Percentiles rank a stretch among this genome's conserved stretches.
Conservation (phyloP, 805 yeast genomes). For the Hanseniaspora hatyaiensis region DNA sequence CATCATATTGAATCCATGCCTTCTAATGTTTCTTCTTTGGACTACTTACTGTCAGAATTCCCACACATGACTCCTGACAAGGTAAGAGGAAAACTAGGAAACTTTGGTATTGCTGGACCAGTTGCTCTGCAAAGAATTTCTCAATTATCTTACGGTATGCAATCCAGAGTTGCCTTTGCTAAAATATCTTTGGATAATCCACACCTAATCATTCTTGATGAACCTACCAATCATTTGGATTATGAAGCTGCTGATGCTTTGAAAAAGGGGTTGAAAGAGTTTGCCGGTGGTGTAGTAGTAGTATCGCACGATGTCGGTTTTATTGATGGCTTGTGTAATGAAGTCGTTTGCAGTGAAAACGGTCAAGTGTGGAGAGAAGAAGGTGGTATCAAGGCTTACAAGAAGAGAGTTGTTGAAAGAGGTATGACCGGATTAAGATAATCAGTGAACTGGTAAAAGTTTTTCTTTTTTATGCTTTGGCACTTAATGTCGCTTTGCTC, state of each 20-base stretch:
- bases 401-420: conserved; percentile 65
- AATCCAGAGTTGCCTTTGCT: conserved; percentile 96
- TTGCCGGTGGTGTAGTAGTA: conserved; percentile 94
- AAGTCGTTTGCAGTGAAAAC: conserved; percentile 89
- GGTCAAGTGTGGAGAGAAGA: conserved; percentile 65
- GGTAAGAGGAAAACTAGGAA: conserved; percentile 89
- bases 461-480: conserved; percentile 36
- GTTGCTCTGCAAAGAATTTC: conserved; percentile 85
- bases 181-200: conserved; percentile 83
- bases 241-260: conserved; percentile 95
- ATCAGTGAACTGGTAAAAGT: conserved; percentile 71
- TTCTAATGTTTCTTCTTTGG: conserved; percentile 67
- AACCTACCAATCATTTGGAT: conserved; percentile 97
- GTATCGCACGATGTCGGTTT: conserved; percentile 95
- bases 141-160: conserved; percentile 92
- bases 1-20: conserved; percentile 99
- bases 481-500: too few relatives aligned
- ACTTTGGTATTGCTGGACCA: conserved; percentile 93
- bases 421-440: conserved; percentile 26
- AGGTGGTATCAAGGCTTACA: conserved; percentile 81
- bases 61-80: conserved; percentile 96
- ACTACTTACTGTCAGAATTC: conserved; percentile 80
- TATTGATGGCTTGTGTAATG: conserved; percentile 78
- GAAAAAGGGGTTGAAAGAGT: conserved; percentile 73
- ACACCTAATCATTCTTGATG: conserved; percentile 84